Base-by-base conservation (phyloP, 371 early-diverging fungal species). In the Mortierella sp. region DNA sequence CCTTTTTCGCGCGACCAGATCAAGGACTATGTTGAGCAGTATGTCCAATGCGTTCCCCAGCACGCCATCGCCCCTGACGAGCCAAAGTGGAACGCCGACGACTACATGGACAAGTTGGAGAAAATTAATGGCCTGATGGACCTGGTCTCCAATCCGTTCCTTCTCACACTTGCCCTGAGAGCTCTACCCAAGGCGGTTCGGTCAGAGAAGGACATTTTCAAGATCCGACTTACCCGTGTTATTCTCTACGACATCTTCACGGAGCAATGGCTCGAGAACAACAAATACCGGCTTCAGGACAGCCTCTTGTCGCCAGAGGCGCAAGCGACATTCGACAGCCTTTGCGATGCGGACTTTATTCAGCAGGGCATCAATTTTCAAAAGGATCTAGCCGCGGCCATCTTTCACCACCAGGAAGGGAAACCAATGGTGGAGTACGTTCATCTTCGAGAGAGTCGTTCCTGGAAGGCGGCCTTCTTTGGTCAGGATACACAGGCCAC, bases 401-500 rank as follows among this genome's bases (percentile, higher is more conserved):
- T 54, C 10, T 54, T 54, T n/a, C n/a, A 54, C 9, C 6, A 54
- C n/a, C 54, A 54, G n/a, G 8, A 3, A 0, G 54, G 54, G 13
- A n/a, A 5, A 8, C 8, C 54, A 54, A n/a, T n/a, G 0, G 54
- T 54, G 9, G n/a, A 54, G 3, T 54, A 54, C n/a, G 24, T n/a
- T 9, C 54, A 54, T n/a, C 2, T 5, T 9, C 54, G 8, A 54
- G 54, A 54, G n/a, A 19, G 21, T 3, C 24, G 6, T 4, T 8
- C 54, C 54, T 54, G 54, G 54, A 54, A 54, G n/a, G 54, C 54
- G 5, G 5, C 5, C 3, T 54, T 54, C n/a, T 54, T 54, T 54
- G 8, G n/a, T n/a, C n/a, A 8, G 1, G n/a, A 24, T 8, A 0
- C 8, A 5, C 54, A 5, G n/a, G 8, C 0, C 8, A n/a, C n/a